Percentiles rank a stretch among this genome's conserved stretches.
phyloP scores from a whole-genome alignment of 371 early-diverging fungal species.

The Mucor plumbeus region DNA sequence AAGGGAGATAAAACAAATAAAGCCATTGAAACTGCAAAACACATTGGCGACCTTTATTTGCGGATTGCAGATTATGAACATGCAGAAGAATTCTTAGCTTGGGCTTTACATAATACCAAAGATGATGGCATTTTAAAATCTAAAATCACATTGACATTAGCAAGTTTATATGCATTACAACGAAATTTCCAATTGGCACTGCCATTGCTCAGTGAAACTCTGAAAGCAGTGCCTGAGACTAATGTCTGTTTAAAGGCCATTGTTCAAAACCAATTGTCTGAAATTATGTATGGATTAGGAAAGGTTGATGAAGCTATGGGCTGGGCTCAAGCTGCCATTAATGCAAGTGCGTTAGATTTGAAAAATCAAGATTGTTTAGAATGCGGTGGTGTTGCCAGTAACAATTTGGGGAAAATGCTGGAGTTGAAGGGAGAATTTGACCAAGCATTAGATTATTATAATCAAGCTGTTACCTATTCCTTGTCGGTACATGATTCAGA shows the following conservation, averaged over 20 bases:
- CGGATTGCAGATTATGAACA: slow-evolving; percentile 53
- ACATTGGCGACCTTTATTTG: slow-evolving; percentile 60
- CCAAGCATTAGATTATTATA: slow-evolving; percentile 46
- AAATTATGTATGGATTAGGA: slow-evolving; percentile 50
- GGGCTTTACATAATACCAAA: slow-evolving; percentile 42
- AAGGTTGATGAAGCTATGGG: slow-evolving; percentile 56
- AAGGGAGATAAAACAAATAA: neutral
- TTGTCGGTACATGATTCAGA: slow-evolving; percentile 33
- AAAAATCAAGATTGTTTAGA: slow-evolving; percentile 50
- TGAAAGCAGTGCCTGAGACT: slow-evolving; percentile 40
- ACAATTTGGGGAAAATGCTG: slow-evolving; percentile 52
- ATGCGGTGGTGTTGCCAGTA: slow-evolving; percentile 55
- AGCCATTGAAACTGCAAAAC: slow-evolving; percentile 36
- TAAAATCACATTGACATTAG: slow-evolving; percentile 42
- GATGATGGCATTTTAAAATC: slow-evolving; percentile 22
- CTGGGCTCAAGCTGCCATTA: slow-evolving; percentile 59
- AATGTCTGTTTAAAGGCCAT: slow-evolving; percentile 48
- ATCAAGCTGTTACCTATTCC: slow-evolving; percentile 45
- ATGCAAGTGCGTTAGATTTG: slow-evolving; percentile 27
- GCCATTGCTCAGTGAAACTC: slow-evolving; percentile 44
- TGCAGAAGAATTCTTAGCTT: slow-evolving; percentile 58
- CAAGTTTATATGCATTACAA: slow-evolving; percentile 54
- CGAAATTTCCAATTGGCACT: slow-evolving; percentile 46
- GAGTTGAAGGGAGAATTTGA: slow-evolving; percentile 49
- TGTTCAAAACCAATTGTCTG: slow-evolving; percentile 54